Evolutionary conservation across 345 rosid species (phyloP).

Genomic region (Acer campestre): DNA sequence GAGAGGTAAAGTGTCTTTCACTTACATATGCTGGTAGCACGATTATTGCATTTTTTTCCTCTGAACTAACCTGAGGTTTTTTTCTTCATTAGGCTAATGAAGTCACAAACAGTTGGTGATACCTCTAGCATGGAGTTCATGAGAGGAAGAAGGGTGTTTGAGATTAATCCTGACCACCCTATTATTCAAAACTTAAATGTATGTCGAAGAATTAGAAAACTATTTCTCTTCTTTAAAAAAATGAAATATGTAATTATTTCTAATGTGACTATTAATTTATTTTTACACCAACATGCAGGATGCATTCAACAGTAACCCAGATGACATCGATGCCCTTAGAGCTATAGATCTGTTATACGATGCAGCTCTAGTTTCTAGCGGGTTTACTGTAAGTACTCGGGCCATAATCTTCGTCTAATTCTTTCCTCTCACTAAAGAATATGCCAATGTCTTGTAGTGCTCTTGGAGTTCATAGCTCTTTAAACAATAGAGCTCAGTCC

Average conservation of each 20-base stretch:
- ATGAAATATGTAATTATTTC: background rate
- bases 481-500: too few species aligned
- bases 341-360: slow-evolving; percentile 90
- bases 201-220: slow-evolving; percentile 6
- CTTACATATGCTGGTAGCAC: background rate
- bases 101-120: slow-evolving; percentile 87
- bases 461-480: background rate
- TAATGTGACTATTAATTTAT: background rate
- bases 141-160: slow-evolving; percentile 96
- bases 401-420: background rate
- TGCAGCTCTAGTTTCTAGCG: slow-evolving; percentile 92
- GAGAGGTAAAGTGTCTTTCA: slow-evolving; percentile 59
- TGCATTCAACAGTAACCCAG: slow-evolving; percentile 68
- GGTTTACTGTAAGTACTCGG: slow-evolving; percentile 72
- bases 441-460: background rate
- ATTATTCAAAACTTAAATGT: slow-evolving; percentile 76
- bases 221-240: background rate
- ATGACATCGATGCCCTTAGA: slow-evolving; percentile 77
- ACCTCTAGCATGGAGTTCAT: slow-evolving; percentile 82
- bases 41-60: background rate
- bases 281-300: slow-evolving; percentile 46
- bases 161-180: slow-evolving; percentile 90
- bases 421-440: background rate
- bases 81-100: slow-evolving; percentile 72
- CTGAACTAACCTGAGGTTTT: slow-evolving; percentile 8